Conservation (phyloP, 208 protist genomes). For the Hexamita inflata region DNA sequence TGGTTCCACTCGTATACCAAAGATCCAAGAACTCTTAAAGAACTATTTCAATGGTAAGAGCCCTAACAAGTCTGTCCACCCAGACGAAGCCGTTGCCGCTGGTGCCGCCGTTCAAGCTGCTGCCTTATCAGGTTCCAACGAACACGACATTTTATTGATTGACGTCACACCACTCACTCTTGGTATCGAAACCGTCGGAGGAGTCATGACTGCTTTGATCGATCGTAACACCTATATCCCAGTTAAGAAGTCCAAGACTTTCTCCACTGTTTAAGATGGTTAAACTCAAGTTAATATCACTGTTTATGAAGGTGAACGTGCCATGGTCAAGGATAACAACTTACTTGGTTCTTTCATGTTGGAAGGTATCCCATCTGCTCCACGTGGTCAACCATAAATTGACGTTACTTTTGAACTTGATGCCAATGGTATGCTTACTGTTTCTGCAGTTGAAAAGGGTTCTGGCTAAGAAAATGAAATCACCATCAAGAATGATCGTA, state of each 20-base stretch:
- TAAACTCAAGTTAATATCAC: conserved; percentile 68
- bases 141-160: conserved; percentile 78
- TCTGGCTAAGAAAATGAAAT: conserved; percentile 69
- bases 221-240: conserved; percentile 39
- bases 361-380: conserved; percentile 64
- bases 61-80: conserved; percentile 41
- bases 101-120: conserved; percentile 37
- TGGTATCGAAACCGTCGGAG: conserved; percentile 87
- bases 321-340: conserved; percentile 91
- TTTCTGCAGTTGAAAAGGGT: conserved; percentile 79
- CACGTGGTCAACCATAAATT: conserved; percentile 60
- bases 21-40: conserved; percentile 30
- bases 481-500: conserved; percentile 64
- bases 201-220: conserved; percentile 65
- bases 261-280: conserved; percentile 76
- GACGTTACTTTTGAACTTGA: conserved; percentile 86
- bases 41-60: conserved; percentile 35
- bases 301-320: conserved; percentile 88
- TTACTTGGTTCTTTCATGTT: conserved; percentile 88
- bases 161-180: conserved; percentile 94
- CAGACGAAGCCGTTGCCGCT: conserved; percentile 40
- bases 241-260: conserved; percentile 54
- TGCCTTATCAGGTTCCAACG: conserved; percentile 53
- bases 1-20: conserved; percentile 40
- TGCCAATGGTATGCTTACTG: conserved; percentile 83